Evolutionary conservation across 768 basidiomycete genomes (phyloP), one percentile per base, ranked within the genome.

Genomic region (Calocybe gangraenosa): DNA sequence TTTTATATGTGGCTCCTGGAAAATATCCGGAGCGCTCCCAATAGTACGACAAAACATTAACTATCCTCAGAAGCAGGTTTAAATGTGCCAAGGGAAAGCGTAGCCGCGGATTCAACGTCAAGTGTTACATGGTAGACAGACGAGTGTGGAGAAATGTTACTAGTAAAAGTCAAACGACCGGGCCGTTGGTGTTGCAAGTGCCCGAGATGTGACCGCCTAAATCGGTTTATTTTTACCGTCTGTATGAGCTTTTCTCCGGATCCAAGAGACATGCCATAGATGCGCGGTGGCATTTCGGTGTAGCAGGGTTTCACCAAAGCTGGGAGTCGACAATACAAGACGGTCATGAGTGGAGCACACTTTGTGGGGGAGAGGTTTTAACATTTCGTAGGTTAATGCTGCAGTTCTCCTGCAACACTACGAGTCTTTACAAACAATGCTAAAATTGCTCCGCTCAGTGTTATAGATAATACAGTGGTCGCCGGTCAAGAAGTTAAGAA

Each of bases 121-220:
- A 42, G 19, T 34, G 20, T 21, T 42, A 8, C 3, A 14, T 7
- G 11, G 2, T 21, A 9, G n/a, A 32, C n/a, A 19, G 7, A 5
- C 22, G 23, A 44, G 34, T 2, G n/a, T n/a, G 28, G 13, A 14
- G 10, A 22, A 19, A 19, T 4, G 20, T 33, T 34, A 4, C 7
- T 14, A 42, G 41, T 18, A 14, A n/a, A n/a, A 14, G 42, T 42
- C 42, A 42, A 20, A 25, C 34, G 22, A 44, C 34, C 15, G 35
- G 35, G 11, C 34, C 23, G 35, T 14, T 28, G 22, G 21, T 44
- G 15, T 44, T 44, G 2, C 17, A 23, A 15, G 31, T 37, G 23
- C 36, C 46, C 46, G 46, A 41, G 30, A 47, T 41, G 10, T 37
- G 33, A 7, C 46, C 46, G 46, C 34, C 9, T 3, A 13, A 19